Conservation (phyloP, 108 stramenopile genomes). For the Aureococcus anophagefferens region DNA sequence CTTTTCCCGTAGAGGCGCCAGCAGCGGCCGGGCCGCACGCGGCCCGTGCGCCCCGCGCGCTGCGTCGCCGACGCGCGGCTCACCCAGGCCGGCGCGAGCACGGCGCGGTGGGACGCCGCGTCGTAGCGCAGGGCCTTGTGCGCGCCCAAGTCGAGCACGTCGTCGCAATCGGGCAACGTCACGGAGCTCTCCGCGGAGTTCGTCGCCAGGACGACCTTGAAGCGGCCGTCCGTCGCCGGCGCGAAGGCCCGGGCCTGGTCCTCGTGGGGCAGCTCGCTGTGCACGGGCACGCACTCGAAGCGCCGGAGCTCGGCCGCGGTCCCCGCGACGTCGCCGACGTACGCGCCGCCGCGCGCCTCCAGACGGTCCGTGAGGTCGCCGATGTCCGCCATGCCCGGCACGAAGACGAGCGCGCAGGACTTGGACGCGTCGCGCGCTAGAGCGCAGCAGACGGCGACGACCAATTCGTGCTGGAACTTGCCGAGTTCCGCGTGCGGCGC, state of each 20-base stretch:
- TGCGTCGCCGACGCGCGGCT: constrained; percentile 76
- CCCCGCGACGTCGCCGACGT: no score
- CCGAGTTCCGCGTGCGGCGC: not conserved
- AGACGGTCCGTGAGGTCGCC: constrained; percentile 62
- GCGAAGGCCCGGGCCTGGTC: constrained; percentile 80
- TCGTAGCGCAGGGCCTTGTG: constrained; percentile 50
- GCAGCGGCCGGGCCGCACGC: constrained; percentile 74
- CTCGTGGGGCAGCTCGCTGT: constrained; percentile 76
- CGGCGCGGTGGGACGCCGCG: constrained; percentile 40
- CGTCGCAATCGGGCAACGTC: constrained; percentile 87
- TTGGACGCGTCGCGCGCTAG: not conserved
- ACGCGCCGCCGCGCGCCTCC: constrained; percentile 19
- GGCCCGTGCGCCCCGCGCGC: constrained; percentile 83
- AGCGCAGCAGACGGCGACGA: not conserved
- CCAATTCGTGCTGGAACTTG: not conserved
- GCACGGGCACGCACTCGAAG: constrained; percentile 71
- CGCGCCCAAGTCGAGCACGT: constrained; percentile 83
- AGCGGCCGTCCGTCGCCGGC: constrained; percentile 43
- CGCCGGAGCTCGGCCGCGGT: constrained; percentile 23
- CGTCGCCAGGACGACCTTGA: constrained; percentile 86
- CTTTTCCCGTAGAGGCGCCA: constrained; percentile 69
- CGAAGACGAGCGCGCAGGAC: constrained; percentile 81
- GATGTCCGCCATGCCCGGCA: constrained; percentile 92
- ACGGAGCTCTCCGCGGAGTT: constrained; percentile 95
- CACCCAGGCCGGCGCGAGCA: constrained; percentile 75